Base-by-base conservation (phyloP, 805 yeast genomes). In the Teunomyces barrocoloradensis region DNA sequence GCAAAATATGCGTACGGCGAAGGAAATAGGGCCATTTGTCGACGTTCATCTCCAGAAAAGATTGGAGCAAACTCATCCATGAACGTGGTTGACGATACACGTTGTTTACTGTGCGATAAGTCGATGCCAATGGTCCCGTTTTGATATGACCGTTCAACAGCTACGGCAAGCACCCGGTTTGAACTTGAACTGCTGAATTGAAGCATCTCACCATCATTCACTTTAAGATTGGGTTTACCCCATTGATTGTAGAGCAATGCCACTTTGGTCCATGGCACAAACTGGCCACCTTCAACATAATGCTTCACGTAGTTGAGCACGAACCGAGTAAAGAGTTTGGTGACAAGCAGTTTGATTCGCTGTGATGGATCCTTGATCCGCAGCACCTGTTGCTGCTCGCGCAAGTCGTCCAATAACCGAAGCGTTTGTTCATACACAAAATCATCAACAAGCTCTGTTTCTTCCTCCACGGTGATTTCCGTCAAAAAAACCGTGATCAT, bases 121-220 rank as follows among this genome's bases (percentile, higher is more conserved):
- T 72, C 76, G 2, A 69, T 55, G 1, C 75, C 77, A 6, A 70
- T 55, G 2, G 68, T 63, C 0, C 48, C 45, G 1, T 48, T 42
- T n/a, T 54, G 37, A 6, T 53, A 44, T 25, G 49, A 42, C 17
- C 68, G 56, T 32, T 61, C 70, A 1, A 81, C 60, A 3, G 67
- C 78, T 51, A 85, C 60, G 15, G 79, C 65, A 2, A 82, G 69
- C 5, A 74, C 51, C 5, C 74, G 74, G 30, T 75, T 72, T 30
- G 88, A 86, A 53, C 82, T 81, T 5, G 87, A 78, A 56, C 82
- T 65, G 58, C 82, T 86, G 66, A 80, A 87, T 28, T 71, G 62
- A 30, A 75, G 52, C 3, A 25, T 25, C 23, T 44, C 36, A 4
- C 45, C 53, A 6, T 48, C 53, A 6, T 48, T 40, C 4, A 66